Base-by-base conservation (phyloP, 768 basidiomycete genomes). In the Calocera viscosa region DNA sequence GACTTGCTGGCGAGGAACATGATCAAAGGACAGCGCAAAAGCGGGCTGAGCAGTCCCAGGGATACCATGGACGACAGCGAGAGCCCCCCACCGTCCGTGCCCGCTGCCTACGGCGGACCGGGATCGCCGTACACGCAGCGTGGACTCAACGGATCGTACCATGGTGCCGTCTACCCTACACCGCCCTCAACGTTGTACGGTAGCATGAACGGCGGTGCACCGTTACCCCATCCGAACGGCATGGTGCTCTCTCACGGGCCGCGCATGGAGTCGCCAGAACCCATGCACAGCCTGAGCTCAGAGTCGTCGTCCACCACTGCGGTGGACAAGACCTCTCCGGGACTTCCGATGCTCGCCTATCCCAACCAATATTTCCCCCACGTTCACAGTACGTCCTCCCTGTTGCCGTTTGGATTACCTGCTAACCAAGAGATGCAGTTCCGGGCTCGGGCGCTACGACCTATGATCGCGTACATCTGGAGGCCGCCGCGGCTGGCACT, bases 321-420 rank as follows among this genome's bases (percentile, higher is more conserved):
- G 30, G 53, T 60, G 53, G 53, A 60, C 30, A 60, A 60, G 53
- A 60, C 53, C 53, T 60, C 53, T 26, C 53, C 53, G 7, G 53
- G 53, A 5, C 53, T 60, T 2, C 53, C 53, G 7, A 60, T 60
- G 53, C 53, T 60, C 26, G 53, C 53, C 22, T 60, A 60, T 32
- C 53, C 53, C 53, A 60, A 60, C 53, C 53, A 60, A 22, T 60
- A 60, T 19, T 60, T 60, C 53, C 53, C 53, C 10, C 53, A 26
- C 30, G 53, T 60, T 5, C 53, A 60, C 53, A 60, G 53, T 60
- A 60, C 53, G 53, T 60, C 11, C 8, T 47, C 3, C 16, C 7
- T 19, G 24, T 17, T 47, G 7, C 19, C 19, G 43, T 19, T 17
- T 24, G 43, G 43, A 19, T 19, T 8, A 7, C 43, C 26, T 10